phyloP scores from a whole-genome alignment of 306 rosid species.

The Cucumis cinereus region DNA sequence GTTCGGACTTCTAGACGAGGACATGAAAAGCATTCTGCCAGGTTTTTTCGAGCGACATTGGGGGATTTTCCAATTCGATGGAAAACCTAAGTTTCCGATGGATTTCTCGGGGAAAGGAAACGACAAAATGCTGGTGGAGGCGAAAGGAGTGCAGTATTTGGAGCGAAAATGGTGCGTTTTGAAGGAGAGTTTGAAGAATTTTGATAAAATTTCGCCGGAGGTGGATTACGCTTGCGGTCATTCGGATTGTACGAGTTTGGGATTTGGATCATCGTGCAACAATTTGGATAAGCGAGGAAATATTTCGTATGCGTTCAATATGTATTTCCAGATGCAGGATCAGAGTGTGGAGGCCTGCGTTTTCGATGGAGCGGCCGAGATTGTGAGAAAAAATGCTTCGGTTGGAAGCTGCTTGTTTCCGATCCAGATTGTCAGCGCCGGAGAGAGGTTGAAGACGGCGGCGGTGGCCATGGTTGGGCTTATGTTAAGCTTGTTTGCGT shows the following conservation, averaged over 20 bases:
- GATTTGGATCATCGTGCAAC: conserved; percentile 25
- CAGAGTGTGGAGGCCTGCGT: conserved; percentile 52
- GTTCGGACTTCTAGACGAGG: conserved; percentile 52
- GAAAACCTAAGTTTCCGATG: conserved; percentile 43
- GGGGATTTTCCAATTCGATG: conserved; percentile 63
- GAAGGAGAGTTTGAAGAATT: not conserved
- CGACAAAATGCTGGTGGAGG: conserved; percentile 25
- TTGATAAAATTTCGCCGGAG: not conserved
- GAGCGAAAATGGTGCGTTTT: conserved; percentile 47
- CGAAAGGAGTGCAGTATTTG: conserved; percentile 49
- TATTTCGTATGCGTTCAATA: conserved; percentile 55
- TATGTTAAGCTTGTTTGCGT: conserved; percentile 13
- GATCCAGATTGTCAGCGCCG: conserved; percentile 23
- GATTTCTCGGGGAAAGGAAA: conserved; percentile 43
- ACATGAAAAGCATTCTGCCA: conserved; percentile 43
- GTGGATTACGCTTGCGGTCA: conserved; percentile 33
- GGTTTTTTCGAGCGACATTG: conserved; percentile 78
- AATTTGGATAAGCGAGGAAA: conserved; percentile 11
- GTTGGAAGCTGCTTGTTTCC: conserved; percentile 34
- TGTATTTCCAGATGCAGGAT: conserved; percentile 42
- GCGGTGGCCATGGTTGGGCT: conserved; percentile 9
- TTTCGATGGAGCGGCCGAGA: conserved; percentile 25
- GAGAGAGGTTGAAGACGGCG: conserved; percentile 16
- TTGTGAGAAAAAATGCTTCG: conserved; percentile 31
- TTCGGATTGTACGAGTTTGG: conserved; percentile 51